phyloP scores from a whole-genome alignment of 768 basidiomycete genomes.

The Mycena chlorophos region DNA sequence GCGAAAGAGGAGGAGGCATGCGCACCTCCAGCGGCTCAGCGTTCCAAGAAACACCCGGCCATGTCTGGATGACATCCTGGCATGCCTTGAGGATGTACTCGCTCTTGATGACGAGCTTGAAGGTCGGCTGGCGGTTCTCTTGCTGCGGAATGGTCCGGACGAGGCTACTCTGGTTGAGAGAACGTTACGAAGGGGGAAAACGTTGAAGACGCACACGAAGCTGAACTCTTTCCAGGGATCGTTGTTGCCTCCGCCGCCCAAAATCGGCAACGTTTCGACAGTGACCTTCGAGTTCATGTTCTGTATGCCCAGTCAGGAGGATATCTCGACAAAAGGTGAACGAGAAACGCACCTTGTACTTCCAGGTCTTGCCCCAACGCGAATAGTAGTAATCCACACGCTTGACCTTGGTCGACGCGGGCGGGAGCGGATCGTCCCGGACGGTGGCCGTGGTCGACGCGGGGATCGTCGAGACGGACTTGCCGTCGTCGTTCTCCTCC shows the following conservation, averaged over 20 bases:
- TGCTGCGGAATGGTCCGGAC: slow-evolving; percentile 50
- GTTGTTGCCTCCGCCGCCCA: slow-evolving; percentile 39
- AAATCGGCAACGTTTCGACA: slow-evolving; percentile 46
- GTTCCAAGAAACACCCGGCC: slow-evolving; percentile 65
- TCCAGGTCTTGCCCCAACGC: slow-evolving; percentile 56
- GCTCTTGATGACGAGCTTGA: slow-evolving; percentile 60
- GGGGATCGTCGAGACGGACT: slow-evolving; percentile 36
- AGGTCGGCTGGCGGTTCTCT: slow-evolving; percentile 43
- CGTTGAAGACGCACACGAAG: slow-evolving; percentile 46
- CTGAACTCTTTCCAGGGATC: slow-evolving; percentile 61
- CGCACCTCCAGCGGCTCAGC: slow-evolving; percentile 54
- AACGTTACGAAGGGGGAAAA: not conserved
- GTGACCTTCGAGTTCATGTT: slow-evolving; percentile 55
- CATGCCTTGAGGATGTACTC: slow-evolving; percentile 56
- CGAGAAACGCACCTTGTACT: slow-evolving; percentile 45
- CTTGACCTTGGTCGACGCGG: slow-evolving; percentile 56
- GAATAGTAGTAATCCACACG: slow-evolving; percentile 62
- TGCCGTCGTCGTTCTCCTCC: slow-evolving; percentile 28
- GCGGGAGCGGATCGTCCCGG: slow-evolving; percentile 38
- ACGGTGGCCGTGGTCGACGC: slow-evolving; percentile 54
- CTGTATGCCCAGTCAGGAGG: slow-evolving; percentile 27
- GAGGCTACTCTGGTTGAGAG: slow-evolving; percentile 34
- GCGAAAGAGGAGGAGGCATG: not conserved
- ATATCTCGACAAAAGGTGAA: not conserved
- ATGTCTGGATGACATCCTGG: slow-evolving; percentile 56